A percentile compares a stretch with the other conserved stretches of the same genome.
These are phyloP conservation scores for Suillus decipiens DNA, from an alignment of 768 basidiomycete species.

Conservation along the genomic window DNA sequence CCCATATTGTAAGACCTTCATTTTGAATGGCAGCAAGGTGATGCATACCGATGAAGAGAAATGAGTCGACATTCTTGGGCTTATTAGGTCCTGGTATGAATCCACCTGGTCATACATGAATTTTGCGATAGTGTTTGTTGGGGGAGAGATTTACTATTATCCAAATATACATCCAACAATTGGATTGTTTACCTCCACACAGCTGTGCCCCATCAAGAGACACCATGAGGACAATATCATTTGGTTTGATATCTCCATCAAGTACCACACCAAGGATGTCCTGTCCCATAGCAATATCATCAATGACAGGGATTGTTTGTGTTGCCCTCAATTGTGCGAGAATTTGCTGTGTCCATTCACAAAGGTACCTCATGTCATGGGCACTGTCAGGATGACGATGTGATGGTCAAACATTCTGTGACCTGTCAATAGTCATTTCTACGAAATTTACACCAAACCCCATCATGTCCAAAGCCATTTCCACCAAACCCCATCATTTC, in stretches of 20 bases:
- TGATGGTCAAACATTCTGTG: no score
- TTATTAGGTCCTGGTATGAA: constrained; percentile 33
- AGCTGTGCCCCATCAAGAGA: constrained; percentile 46
- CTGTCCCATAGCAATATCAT: constrained; percentile 10
- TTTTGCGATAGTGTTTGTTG: constrained; percentile 11
- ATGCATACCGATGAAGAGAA: constrained; percentile 30
- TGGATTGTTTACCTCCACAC: constrained; percentile 39
- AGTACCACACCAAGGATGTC: constrained; percentile 15
- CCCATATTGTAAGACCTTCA: constrained; percentile 35
- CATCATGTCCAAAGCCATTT: no score
- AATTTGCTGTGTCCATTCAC: constrained; percentile 14
- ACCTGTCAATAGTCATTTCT: no score
- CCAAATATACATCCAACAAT: constrained; percentile 37
- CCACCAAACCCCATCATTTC: no score
- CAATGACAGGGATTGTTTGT: not conserved
- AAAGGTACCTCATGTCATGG: constrained; percentile 28
- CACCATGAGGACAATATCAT: constrained; percentile 36
- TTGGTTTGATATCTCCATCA: constrained; percentile 11
- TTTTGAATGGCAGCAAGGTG: constrained; percentile 29
- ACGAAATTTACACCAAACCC: no score
- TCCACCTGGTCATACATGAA: constrained; percentile 16
- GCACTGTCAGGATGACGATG: constrained; percentile 23
- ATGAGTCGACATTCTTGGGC: constrained; percentile 34
- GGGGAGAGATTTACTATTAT: constrained; percentile 15
- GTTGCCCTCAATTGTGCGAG: constrained; percentile 18